Evolutionary conservation across 2,329 filamentous ascomycete species (phyloP), one percentile per base, ranked within the genome.

Genomic region (Helicocarpus griseus): DNA sequence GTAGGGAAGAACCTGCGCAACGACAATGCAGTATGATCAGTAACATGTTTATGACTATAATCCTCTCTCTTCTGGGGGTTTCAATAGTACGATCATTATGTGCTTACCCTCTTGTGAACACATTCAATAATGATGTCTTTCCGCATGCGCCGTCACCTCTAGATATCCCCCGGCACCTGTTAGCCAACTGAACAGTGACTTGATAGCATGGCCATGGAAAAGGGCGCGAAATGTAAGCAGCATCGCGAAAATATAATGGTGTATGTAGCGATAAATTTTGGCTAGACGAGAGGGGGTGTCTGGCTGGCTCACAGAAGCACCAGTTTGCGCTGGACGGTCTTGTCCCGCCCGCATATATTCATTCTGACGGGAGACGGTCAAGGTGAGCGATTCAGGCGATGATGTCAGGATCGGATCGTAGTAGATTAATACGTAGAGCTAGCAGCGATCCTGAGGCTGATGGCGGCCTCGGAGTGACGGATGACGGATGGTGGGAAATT

Each of bases 71-170:
- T n/a, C n/a, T n/a, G n/a, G n/a, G n/a, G n/a, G n/a, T n/a, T n/a
- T n/a, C n/a, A n/a, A n/a, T n/a, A n/a, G n/a, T n/a, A n/a, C n/a
- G n/a, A n/a, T n/a, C n/a, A n/a, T n/a, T 21, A 47, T 33, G 11
- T 44, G 19, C 24, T 26, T 43, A 94, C 86, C 91, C 91, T 86
- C 91, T 83, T 60, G 93, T 98, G 74, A 98, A 98, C 69, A 98
- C 93, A 69, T 98, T 98, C 63, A 98, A 75, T 65, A 97, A 73
- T 58, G 90, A 96, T 51, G 93, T 98, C 79, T 98, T 98, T 67
- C 91, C 91, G 71, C 87, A 94, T 61, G 91, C 91, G 78, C 91
- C 91, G 69, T 97, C 91, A 63, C 91, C 91, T 67, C 89, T 95
- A 61, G 55, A 52, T 49, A 47, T 40, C 50, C 50, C 49, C 29